Evolutionary conservation across 164 flowering plant genomes (phyloP).

Genomic region (Sedum album): DNA sequence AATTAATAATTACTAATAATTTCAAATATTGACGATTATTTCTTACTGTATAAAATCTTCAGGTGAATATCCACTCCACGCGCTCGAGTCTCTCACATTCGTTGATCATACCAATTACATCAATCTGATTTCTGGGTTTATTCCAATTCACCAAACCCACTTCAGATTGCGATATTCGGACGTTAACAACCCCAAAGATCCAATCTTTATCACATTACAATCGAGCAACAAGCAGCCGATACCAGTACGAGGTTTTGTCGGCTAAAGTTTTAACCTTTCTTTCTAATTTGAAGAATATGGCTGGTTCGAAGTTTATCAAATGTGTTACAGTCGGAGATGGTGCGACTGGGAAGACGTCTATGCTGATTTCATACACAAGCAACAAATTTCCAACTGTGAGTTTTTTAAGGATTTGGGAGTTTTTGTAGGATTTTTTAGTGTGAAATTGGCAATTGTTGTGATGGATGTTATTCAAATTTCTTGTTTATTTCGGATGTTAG

Average conservation of each 20-base stretch:
- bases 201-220: neutral
- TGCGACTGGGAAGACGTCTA: constrained; percentile 93
- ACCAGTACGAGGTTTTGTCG: neutral
- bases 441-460: neutral
- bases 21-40: neutral
- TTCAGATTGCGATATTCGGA: neutral
- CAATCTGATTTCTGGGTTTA: constrained; percentile 1
- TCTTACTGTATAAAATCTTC: neutral
- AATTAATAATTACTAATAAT: neutral
- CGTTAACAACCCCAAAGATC: neutral
- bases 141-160: neutral
- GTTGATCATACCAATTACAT: neutral
- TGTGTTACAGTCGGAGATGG: constrained; percentile 98
- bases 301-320: constrained; percentile 84
- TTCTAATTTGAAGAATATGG: constrained; percentile 46
- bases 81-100: constrained; percentile 3
- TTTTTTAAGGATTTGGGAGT: neutral
- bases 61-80: neutral
- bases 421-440: neutral
- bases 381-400: constrained; percentile 93
- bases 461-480: neutral
- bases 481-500: neutral
- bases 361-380: constrained; percentile 94
- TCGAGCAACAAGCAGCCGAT: neutral
- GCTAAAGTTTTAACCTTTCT: neutral